phyloP scores from a whole-genome alignment of 2,329 filamentous ascomycete genomes.

The Pseudogymnoascus sp. region DNA sequence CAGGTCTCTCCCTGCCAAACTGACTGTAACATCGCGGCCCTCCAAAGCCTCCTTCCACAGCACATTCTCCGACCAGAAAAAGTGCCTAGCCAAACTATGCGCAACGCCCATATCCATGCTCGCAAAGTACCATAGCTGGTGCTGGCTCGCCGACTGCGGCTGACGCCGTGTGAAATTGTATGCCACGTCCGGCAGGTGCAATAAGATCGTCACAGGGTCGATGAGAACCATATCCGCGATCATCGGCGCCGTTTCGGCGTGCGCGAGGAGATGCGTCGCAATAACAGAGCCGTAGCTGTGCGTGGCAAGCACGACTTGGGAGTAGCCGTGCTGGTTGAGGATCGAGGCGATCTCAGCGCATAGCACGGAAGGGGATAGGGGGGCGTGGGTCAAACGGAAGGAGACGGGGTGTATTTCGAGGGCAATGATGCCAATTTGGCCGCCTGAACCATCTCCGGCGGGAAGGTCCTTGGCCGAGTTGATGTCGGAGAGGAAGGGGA shows the following conservation, averaged over 20 bases:
- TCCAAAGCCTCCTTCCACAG: constrained; percentile 51
- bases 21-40: constrained; percentile 39
- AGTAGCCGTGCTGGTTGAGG: constrained; percentile 44
- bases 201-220: constrained; percentile 53
- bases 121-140: constrained; percentile 55
- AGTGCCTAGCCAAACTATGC: constrained; percentile 51
- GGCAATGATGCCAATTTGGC: constrained; percentile 51
- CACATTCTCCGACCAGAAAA: constrained; percentile 57
- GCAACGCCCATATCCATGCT: constrained; percentile 52
- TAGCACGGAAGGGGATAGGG: constrained; percentile 43
- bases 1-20: constrained; percentile 45
- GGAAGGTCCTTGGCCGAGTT: constrained; percentile 27
- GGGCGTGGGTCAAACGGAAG: constrained; percentile 48
- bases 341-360: constrained; percentile 47
- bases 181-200: constrained; percentile 57
- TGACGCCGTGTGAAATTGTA: constrained; percentile 52
- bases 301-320: constrained; percentile 47
- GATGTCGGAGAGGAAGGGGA: constrained; percentile 47
- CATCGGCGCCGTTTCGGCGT: constrained; percentile 30
- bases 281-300: constrained; percentile 51
- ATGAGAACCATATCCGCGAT: constrained; percentile 49
- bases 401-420: constrained; percentile 54
- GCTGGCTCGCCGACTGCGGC: constrained; percentile 47
- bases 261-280: constrained; percentile 48
- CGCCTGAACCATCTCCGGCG: constrained; percentile 34